These are phyloP conservation scores for Chamaenerion angustifolium DNA, from an alignment of 345 rosid genomes.

Conservation along the genomic window DNA sequence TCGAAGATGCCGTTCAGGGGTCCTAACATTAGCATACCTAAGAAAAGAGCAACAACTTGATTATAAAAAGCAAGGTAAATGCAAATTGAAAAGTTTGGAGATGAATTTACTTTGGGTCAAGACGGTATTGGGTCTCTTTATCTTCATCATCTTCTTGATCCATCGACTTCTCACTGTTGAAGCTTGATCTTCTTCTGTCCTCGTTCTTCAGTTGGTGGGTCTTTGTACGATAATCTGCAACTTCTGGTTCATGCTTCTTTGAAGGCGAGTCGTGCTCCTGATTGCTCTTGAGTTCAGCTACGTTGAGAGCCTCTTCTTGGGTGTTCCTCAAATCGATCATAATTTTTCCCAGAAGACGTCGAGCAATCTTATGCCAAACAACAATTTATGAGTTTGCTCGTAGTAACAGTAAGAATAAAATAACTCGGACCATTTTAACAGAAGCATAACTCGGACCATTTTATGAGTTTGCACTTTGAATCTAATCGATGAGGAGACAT, in stretches of 20 bases:
- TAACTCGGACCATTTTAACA: not conserved
- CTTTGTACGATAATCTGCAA: conserved; percentile 40
- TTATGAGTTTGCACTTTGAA: not conserved
- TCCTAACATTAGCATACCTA: conserved; percentile 95
- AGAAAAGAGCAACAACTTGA: conserved; percentile 5
- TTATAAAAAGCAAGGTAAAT: not conserved
- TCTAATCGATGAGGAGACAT: not conserved
- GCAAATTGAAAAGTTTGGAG: conserved; percentile 2
- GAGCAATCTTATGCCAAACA: conserved; percentile 51
- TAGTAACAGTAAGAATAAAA: not conserved
- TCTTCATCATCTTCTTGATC: conserved; percentile 92
- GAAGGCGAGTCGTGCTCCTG: conserved; percentile 49
- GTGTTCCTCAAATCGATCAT: conserved; percentile 95
- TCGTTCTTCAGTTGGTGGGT: conserved; percentile 36
- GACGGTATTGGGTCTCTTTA: conserved; percentile 62
- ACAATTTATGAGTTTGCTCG: not conserved
- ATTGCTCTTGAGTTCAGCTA: conserved; percentile 69
- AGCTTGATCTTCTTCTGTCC: conserved; percentile 53
- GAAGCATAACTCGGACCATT: not conserved
- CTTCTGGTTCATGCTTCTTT: conserved; percentile 33
- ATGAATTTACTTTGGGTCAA: conserved; percentile 70
- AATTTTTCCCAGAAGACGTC: conserved; percentile 88
- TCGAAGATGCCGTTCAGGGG: conserved; percentile 94
- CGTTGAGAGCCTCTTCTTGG: conserved; percentile 84
- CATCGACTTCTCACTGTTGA: conserved; percentile 49